phyloP scores from a whole-genome alignment of 2,329 filamentous ascomycete genomes.

The Coniochaeta sp. region DNA sequence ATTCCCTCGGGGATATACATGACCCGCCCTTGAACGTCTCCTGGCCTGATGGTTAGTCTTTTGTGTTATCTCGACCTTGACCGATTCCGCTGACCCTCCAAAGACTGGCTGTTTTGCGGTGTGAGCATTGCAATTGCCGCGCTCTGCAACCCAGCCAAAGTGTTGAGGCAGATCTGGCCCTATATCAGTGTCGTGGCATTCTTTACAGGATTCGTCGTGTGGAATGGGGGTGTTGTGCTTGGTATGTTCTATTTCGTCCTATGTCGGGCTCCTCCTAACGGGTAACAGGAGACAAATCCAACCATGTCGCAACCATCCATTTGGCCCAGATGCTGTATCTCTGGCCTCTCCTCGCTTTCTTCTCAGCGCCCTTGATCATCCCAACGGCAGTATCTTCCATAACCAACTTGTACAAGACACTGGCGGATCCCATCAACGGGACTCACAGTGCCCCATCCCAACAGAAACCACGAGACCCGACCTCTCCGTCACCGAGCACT shows the following conservation, averaged over 20 bases:
- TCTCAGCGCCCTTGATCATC: constrained; percentile 71
- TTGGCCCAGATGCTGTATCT: constrained; percentile 91
- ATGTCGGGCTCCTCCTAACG: constrained; percentile 15
- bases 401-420: constrained; percentile 19
- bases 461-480: not conserved
- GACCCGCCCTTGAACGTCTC: constrained; percentile 41
- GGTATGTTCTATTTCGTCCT: constrained; percentile 41
- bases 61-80: not conserved
- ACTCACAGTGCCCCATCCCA: not conserved
- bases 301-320: constrained; percentile 85
- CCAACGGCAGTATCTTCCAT: constrained; percentile 32
- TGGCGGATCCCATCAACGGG: not conserved
- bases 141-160: constrained; percentile 34
- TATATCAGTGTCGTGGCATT: constrained; percentile 54
- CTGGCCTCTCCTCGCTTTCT: constrained; percentile 84
- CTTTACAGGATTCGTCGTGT: constrained; percentile 70
- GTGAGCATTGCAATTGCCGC: constrained; percentile 58
- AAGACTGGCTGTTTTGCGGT: constrained; percentile 48
- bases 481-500: not conserved
- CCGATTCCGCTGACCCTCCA: constrained; percentile 8
- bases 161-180: constrained; percentile 46
- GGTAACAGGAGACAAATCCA: constrained; percentile 74
- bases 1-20: constrained; percentile 44
- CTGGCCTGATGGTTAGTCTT: constrained; percentile 40
- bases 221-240: constrained; percentile 89